phyloP scores from a whole-genome alignment of 176 grass and related monocot species.

The Chrysopogon serrulatus region DNA sequence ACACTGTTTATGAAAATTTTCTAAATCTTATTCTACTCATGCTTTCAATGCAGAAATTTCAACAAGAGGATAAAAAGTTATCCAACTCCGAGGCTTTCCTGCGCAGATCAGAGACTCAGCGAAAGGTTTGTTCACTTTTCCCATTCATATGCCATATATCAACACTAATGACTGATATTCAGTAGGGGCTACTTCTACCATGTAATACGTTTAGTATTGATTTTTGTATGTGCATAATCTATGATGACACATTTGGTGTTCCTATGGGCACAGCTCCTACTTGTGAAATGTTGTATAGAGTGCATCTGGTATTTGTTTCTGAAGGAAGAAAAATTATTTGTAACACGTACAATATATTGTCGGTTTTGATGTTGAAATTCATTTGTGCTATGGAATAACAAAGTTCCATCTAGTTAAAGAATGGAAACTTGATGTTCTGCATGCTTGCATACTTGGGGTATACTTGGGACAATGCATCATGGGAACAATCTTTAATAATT shows the following conservation, averaged over 20 bases:
- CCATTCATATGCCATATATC: not conserved
- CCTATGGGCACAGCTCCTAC: not conserved
- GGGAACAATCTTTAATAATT: not conserved
- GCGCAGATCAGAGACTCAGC: slow-evolving; percentile 83
- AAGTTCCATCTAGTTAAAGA: not conserved
- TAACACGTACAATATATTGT: not conserved
- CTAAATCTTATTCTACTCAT: slow-evolving; percentile 1
- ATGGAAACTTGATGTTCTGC: not conserved
- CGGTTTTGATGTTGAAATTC: not conserved
- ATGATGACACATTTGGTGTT: not conserved
- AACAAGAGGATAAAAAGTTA: slow-evolving; percentile 77
- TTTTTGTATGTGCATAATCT: not conserved
- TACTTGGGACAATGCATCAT: not conserved
- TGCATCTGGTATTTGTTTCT: not conserved
- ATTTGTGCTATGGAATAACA: not conserved
- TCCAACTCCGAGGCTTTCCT: slow-evolving; percentile 79
- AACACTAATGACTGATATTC: not conserved
- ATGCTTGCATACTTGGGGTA: not conserved
- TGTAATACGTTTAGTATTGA: not conserved
- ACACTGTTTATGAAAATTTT: not conserved
- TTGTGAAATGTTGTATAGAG: not conserved
- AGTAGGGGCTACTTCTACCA: not conserved
- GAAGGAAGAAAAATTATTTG: not conserved
- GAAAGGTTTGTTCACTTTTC: slow-evolving; percentile 53
- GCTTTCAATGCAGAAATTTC: slow-evolving; percentile 81